Conservation (phyloP, 208 protist species). For the Leishmania tropica region DNA sequence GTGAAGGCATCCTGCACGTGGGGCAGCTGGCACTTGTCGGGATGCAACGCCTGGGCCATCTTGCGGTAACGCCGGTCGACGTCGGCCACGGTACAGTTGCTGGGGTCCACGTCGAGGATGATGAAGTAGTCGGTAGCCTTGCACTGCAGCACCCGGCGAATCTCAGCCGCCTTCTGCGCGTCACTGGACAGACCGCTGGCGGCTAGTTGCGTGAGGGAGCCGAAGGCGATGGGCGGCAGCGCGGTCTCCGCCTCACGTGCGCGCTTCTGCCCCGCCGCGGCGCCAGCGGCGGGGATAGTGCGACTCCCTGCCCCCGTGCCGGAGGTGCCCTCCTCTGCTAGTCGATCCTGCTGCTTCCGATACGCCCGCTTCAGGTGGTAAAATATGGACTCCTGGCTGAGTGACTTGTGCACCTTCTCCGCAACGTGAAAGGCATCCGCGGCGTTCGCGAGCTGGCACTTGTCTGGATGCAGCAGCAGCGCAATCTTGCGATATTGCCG, state of each 20-base stretch:
- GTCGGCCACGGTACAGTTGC: conserved; percentile 62
- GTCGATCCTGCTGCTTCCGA: conserved; percentile 51
- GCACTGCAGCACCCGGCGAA: conserved; percentile 78
- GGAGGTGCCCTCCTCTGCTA: conserved; percentile 42
- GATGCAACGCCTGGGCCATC: conserved; percentile 87
- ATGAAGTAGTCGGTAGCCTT: conserved; percentile 74
- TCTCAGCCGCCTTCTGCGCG: conserved; percentile 75
- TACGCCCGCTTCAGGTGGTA: conserved; percentile 72
- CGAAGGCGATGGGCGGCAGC: conserved; percentile 39
- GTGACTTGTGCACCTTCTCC: conserved; percentile 80
- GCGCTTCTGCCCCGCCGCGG: conserved; percentile 10
- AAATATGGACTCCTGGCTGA: conserved; percentile 74
- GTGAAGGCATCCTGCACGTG: conserved; percentile 80
- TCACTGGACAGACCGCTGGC: conserved; percentile 45
- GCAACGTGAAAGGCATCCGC: conserved; percentile 82
- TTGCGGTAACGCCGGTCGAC: conserved; percentile 71
- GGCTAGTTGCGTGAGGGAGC: conserved; percentile 42
- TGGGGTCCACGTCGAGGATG: conserved; percentile 78
- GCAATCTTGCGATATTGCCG: conserved; percentile 73
- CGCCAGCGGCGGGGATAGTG: background rate
- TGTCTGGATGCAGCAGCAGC: conserved; percentile 90
- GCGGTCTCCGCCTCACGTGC: conserved; percentile 6
- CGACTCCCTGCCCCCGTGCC: conserved; percentile 1
- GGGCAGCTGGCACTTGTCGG: conserved; percentile 88
- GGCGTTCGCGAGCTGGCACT: conserved; percentile 79